These are phyloP conservation scores for Cercospora zeae-maydis DNA, from an alignment of 2,329 filamentous ascomycete genomes.

Conservation along the genomic window DNA sequence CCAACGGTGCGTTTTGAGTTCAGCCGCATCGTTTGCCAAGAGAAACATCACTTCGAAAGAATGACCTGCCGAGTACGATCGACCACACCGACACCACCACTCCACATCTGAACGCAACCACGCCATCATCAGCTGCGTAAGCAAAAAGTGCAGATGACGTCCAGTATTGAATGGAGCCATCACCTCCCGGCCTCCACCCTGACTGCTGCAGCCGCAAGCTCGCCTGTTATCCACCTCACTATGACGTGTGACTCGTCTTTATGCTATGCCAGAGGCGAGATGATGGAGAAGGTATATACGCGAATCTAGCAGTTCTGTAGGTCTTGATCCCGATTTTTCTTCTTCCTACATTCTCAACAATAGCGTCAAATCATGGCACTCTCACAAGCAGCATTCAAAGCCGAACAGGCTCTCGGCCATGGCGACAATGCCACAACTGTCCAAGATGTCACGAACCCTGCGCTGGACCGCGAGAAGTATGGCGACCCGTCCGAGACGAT, in stretches of 20 bases:
- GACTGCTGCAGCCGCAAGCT: neutral
- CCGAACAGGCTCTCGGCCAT: slow-evolving; percentile 67
- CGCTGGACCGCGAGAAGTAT: slow-evolving; percentile 46
- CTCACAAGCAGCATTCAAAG: slow-evolving; percentile 63
- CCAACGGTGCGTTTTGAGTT: too few relatives aligned
- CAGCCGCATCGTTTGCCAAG: neutral
- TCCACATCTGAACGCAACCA: neutral
- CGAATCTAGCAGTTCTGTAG: neutral
- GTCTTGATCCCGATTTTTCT: neutral
- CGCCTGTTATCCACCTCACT: slow-evolving; percentile 10
- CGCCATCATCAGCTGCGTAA: neutral
- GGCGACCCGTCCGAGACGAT: slow-evolving; percentile 57
- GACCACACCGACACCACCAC: neutral
- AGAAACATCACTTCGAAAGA: neutral
- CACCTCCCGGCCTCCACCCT: neutral
- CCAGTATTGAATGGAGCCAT: neutral
- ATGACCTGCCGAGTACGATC: neutral
- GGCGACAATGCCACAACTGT: slow-evolving; percentile 59
- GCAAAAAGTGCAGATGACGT: slow-evolving; percentile 2
- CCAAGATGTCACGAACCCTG: slow-evolving; percentile 69
- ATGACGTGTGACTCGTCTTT: slow-evolving; percentile 1
- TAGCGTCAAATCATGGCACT: slow-evolving; percentile 39
- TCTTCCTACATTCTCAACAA: neutral
- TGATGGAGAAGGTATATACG: neutral
- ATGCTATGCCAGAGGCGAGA: neutral